Base-by-base conservation (phyloP, 140 eudicot genomes). In the Flaveria floridana region DNA sequence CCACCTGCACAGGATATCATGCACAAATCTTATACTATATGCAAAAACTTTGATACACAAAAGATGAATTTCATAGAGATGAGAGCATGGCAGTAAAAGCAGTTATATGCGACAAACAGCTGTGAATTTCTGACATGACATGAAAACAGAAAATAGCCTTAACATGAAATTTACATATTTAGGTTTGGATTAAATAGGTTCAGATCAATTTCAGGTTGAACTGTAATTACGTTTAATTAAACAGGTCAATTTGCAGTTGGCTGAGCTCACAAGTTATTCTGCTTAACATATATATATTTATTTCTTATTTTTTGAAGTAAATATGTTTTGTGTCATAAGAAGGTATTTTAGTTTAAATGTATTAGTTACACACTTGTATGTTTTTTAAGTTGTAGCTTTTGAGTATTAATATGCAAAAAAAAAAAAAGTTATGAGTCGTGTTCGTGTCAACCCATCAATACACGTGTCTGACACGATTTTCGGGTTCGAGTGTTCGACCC, bases 1-100 rank as follows among this genome's bases (percentile, higher is more conserved):
- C 98, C 98, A 71, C 98, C 98, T 93, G 91, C 87, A 77, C 28
- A 75, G 72, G 18, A 74, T n/a, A 55, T 71, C 51, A 74, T 9
- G 65, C 39, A 25, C 68, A 71, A 81, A 77, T n/a, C 15, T 12
- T 72, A 7, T n/a, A 77, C 18, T 3, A 66, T 25, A 34, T 51
- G 19, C 68, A 68, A 56, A 41, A 52, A 16, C 6, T 3, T 30
- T 63, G 10, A 13, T 26, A 41, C 13, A 25, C 25, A n/a, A 7
- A 10, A 55, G n/a, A 48, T 48, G 20, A 16, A 6, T 55, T 18
- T 55, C 28, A 55, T 55, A 18, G 26, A 53, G 25, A 53, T 53
- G 61, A 53, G 25, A 18, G 4, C 2, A 19, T 0, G 21, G 62
- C 25, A 1, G 13, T 11, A 18, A 55, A 55, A 55, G 18, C 13